A percentile compares a stretch with the other conserved stretches of the same genome.
Conservation (phyloP, 2,329 filamentous ascomycete genomes). For the Cladosporium sp. region DNA sequence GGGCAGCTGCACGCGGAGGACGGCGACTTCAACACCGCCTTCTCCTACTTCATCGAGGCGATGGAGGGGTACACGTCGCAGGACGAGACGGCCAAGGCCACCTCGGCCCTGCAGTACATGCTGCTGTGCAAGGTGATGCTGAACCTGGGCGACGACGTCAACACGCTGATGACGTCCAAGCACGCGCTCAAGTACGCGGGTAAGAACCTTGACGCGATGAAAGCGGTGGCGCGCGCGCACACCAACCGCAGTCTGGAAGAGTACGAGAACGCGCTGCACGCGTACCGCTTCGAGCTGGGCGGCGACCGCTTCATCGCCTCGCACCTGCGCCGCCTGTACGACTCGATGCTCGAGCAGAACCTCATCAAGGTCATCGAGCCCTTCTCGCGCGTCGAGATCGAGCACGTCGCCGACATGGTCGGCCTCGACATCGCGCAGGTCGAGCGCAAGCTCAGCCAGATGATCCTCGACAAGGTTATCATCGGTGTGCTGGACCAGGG, state of each 20-base stretch:
- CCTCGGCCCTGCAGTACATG: constrained; percentile 98
- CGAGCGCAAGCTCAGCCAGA: constrained; percentile 96
- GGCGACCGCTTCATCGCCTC: constrained; percentile 95
- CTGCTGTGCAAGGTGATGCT: constrained; percentile 99
- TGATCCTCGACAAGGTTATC: constrained; percentile 99
- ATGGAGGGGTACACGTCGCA: constrained; percentile 94
- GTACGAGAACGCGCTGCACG: constrained; percentile 87
- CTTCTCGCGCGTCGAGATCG: constrained; percentile 94
- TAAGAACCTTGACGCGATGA: constrained; percentile 97
- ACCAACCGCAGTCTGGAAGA: constrained; percentile 93
- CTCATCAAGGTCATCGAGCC: constrained; percentile 99
- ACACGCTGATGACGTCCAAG: constrained; percentile 90
- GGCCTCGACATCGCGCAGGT: constrained; percentile 94
- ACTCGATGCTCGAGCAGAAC: constrained; percentile 99
- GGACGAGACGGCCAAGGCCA: constrained; percentile 84
- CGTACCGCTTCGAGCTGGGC: constrained; percentile 90
- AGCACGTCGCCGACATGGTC: constrained; percentile 96
- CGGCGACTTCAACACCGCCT: constrained; percentile 98
- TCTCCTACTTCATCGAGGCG: constrained; percentile 98
- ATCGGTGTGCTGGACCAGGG: constrained; percentile 96
- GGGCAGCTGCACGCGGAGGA: constrained; percentile 99
- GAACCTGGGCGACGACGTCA: constrained; percentile 94
- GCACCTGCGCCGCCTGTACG: constrained; percentile 91
- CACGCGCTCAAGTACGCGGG: constrained; percentile 95
- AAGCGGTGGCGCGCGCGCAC: constrained; percentile 93